Base-by-base conservation (phyloP, 768 basidiomycete genomes). In the Suillus spraguei region DNA sequence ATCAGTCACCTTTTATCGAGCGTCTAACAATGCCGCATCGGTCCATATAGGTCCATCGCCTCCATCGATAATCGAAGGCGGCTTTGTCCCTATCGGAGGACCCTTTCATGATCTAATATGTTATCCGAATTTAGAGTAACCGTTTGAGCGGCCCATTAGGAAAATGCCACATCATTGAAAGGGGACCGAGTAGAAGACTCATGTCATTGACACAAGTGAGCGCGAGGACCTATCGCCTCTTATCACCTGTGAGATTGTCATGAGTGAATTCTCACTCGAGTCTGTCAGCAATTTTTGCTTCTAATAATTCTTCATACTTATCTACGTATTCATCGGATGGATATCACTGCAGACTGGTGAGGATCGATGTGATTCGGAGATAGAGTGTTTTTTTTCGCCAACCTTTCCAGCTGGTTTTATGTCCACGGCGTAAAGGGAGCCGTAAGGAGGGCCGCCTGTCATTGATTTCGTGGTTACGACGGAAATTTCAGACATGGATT, bases 1-100 rank as follows among this genome's bases (percentile, higher is more conserved):
- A 84, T 82, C 82, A 83, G 77, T 82, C 81, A 81, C 79, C 68
- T 76, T 76, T 81, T 82, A 82, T 82, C 83, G 72, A 73, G 66
- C 68, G 69, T 65, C 71, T 76, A 76, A 77, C 39, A 24, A 41
- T 58, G 24, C 24, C 76, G 28, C 28, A 71, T 64, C 65, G 53
- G 63, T 60, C 65, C 68, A 71, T 73, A 76, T 75, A 76, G 71
- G 66, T 72, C 74, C 74, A 74, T 70, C 68, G 68, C 62, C 64
- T 65, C 62, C 67, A 65, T 71, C 24, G 44, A 46, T 47, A n/a
- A 49, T 49, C 66, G 61, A 72, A 70, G 68, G 63, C 62, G 61
- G 69, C 70, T 64, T 61, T 65, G 69, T 74, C 65, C 69, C 72
- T 75, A 71, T 73, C 71, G 70, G 72, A 72, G 68, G 69, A 65